Conservation (phyloP, 345 rosid species). For the Rhodomyrtus tomentosa region DNA sequence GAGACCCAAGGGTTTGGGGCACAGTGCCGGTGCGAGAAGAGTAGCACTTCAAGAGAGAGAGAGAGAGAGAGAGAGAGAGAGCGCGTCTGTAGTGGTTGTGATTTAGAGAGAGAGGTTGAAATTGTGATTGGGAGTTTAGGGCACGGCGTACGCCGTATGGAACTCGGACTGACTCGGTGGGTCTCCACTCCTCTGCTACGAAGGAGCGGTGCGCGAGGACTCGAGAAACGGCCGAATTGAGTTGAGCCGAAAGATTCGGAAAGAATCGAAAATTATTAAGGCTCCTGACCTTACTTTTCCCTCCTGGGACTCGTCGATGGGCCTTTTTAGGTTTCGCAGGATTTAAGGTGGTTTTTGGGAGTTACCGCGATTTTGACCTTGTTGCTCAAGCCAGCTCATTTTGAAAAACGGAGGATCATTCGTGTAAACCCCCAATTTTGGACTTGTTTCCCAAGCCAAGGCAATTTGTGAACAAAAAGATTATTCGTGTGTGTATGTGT, state of each 20-base stretch:
- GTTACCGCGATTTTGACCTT: not conserved
- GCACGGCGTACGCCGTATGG: not conserved
- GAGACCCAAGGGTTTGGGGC: constrained; percentile 7
- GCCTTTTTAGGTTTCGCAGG: not conserved
- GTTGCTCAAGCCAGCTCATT: not conserved
- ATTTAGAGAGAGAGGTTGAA: not conserved
- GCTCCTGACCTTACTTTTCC: not conserved
- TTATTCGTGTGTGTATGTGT: too few species aligned
- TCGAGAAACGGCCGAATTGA: not conserved
- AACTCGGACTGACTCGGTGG: not conserved
- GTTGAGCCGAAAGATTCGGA: not conserved
- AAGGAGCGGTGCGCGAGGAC: not conserved
- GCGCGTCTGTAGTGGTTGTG: not conserved
- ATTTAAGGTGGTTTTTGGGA: not conserved
- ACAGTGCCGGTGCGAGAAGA: not conserved
- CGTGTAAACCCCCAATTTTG: not conserved
- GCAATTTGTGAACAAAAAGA: too few species aligned
- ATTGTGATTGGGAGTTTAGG: not conserved
- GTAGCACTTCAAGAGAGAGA: not conserved
- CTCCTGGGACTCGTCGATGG: not conserved
- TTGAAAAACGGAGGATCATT: too few species aligned
- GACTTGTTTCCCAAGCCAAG: not conserved
- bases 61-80: not conserved
- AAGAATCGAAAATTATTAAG: not conserved
- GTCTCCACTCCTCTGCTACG: not conserved